Conservation (phyloP, 148 eudicot species). For the Vaccinium macrocarpon region DNA sequence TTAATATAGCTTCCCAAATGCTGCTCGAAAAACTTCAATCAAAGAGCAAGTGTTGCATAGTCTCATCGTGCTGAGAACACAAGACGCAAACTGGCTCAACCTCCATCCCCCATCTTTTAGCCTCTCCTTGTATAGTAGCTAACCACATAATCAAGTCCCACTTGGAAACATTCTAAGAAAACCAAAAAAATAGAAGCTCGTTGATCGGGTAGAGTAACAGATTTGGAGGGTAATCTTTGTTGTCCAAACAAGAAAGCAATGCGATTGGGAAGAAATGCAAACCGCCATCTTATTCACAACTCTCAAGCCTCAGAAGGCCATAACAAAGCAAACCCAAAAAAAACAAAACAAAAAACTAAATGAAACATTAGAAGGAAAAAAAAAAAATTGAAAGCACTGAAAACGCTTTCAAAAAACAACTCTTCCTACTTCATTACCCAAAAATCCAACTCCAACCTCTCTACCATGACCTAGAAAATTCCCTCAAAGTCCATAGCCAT, state of each 20-base stretch:
- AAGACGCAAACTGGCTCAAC: no score
- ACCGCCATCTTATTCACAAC: neutral
- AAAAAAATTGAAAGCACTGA: neutral
- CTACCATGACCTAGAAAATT: no score
- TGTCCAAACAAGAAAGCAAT: neutral
- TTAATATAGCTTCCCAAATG: constrained; percentile 35
- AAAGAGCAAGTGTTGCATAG: neutral
- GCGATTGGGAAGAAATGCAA: neutral
- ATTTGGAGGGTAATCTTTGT: neutral
- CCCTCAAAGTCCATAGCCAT: constrained; percentile 36
- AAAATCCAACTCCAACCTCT: neutral
- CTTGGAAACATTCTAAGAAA: no score
- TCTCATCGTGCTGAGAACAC: no score
- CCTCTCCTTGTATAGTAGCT: no score
- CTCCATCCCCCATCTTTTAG: no score
- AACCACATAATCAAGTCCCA: no score
- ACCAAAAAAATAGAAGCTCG: no score
- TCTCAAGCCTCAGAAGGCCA: neutral
- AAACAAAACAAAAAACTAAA: neutral
- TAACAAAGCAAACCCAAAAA: neutral
- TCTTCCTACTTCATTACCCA: neutral
- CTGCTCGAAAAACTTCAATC: constrained; percentile 19
- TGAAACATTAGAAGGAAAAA: neutral
- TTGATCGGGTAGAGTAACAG: neutral
- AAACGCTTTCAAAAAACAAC: neutral